Conservation (phyloP, 768 basidiomycete genomes). For the Kwoniella heveanensis region DNA sequence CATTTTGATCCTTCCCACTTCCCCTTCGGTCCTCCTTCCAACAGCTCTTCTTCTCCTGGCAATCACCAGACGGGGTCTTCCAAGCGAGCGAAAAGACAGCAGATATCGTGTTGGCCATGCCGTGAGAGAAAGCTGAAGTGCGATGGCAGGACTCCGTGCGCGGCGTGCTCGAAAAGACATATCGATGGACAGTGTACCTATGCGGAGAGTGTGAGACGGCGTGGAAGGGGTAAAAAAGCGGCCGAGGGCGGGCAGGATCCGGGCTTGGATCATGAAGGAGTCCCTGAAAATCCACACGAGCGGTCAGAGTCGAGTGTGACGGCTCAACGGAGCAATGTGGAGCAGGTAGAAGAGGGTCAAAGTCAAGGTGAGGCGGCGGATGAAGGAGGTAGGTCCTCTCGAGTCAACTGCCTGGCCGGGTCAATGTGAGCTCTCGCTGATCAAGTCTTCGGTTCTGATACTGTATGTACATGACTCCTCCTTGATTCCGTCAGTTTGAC, state of each 20-base stretch:
- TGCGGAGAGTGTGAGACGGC: conserved; percentile 27
- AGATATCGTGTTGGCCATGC: conserved; percentile 43
- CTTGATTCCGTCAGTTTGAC: too few species aligned
- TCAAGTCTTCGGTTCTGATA: too few species aligned
- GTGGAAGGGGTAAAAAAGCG: conserved; percentile 40
- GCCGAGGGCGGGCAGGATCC: conserved; percentile 1
- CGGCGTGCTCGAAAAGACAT: conserved; percentile 26
- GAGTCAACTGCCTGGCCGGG: too few species aligned
- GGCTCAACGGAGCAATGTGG: background rate
- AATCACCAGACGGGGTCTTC: background rate
- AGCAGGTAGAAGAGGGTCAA: background rate
- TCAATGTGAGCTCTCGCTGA: too few species aligned
- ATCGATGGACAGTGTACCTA: conserved; percentile 29
- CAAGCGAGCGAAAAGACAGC: conserved; percentile 25
- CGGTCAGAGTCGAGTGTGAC: background rate
- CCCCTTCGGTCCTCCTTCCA: conserved; percentile 1
- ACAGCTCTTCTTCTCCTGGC: background rate
- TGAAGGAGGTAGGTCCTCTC: conserved; percentile 6
- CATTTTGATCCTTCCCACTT: conserved; percentile 6
- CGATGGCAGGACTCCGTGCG: conserved; percentile 39
- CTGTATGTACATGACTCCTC: too few species aligned
- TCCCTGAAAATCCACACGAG: background rate
- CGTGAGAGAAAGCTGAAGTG: conserved; percentile 41
- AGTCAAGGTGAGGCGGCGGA: background rate
- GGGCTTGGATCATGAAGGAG: conserved; percentile 5